Conservation (phyloP, 1,284 basidiomycete species). For the Puccinia hordei region DNA sequence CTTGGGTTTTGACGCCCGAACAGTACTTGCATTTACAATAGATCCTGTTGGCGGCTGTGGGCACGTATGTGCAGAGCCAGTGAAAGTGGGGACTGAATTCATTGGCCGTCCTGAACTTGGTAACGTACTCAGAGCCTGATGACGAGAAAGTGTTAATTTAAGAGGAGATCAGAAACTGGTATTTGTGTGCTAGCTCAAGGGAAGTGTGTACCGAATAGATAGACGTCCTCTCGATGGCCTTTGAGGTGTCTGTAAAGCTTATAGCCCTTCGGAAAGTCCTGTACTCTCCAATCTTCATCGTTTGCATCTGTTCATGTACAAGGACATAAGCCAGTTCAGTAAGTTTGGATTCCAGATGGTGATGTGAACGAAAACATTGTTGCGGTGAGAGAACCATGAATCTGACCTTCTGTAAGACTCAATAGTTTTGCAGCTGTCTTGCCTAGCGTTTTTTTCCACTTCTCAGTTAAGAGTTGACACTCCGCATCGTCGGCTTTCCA, state of each 20-base stretch:
- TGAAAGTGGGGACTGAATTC: constrained; percentile 78
- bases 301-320: constrained; percentile 10
- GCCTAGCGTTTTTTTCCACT: constrained; percentile 36
- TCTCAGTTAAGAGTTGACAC: background rate
- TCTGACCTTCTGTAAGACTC: constrained; percentile 31
- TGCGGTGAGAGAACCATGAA: background rate
- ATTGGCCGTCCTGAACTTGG: constrained; percentile 72
- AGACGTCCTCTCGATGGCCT: constrained; percentile 39
- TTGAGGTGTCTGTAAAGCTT: constrained; percentile 48
- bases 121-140: constrained; percentile 62
- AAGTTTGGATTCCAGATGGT: background rate
- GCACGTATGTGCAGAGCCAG: constrained; percentile 69
- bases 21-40: constrained; percentile 79
- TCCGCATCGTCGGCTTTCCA: constrained; percentile 38
- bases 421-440: constrained; percentile 40
- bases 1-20: constrained; percentile 67
- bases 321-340: background rate
- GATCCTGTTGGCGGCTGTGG: constrained; percentile 61
- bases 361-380: background rate
- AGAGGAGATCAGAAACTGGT: background rate
- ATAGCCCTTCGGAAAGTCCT: constrained; percentile 36
- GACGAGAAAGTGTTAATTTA: background rate
- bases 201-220: constrained; percentile 36
- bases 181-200: background rate
- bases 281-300: constrained; percentile 48